Evolutionary conservation across 208 protist species (phyloP).

Genomic region (Leptomonas seymouri): DNA sequence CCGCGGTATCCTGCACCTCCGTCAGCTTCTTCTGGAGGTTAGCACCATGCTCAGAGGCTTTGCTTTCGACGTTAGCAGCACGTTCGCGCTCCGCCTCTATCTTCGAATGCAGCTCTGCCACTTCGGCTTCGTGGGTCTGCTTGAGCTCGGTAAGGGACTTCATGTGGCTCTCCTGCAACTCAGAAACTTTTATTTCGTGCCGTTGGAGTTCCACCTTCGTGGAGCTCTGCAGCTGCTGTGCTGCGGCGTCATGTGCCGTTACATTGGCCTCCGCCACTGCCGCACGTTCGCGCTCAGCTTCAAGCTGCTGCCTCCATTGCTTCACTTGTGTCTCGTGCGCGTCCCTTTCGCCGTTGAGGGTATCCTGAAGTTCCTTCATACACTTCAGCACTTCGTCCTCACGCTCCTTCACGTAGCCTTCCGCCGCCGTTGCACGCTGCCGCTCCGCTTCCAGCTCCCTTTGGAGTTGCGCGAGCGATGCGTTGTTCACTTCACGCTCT

Average conservation of each 20-base stretch:
- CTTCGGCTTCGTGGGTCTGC: neutral
- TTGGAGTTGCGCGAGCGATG: conserved; percentile 16
- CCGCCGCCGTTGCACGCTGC: conserved; percentile 7
- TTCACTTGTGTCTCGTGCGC: conserved; percentile 15
- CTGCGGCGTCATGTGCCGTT: neutral
- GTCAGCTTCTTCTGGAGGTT: conserved; percentile 4
- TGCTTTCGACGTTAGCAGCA: neutral
- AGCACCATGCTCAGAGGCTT: neutral
- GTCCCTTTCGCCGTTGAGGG: conserved; percentile 9
- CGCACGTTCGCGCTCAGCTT: neutral
- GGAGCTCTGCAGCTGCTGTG: neutral
- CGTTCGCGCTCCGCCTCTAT: conserved; percentile 9
- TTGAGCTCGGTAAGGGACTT: neutral
- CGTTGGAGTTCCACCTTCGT: neutral
- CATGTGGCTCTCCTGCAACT: neutral
- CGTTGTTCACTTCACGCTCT: neutral
- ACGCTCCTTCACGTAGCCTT: conserved; percentile 9
- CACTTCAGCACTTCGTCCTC: conserved; percentile 6
- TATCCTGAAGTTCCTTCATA: conserved; percentile 7
- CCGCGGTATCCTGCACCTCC: conserved; percentile 1
- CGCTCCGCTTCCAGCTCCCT: conserved; percentile 20
- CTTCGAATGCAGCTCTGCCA: conserved; percentile 9
- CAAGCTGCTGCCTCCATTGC: neutral
- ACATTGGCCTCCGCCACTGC: conserved; percentile 11
- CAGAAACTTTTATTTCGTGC: conserved; percentile 7